These are phyloP conservation scores for Solanum chilense DNA, from an alignment of 257 asterid species.

Conservation along the genomic window DNA sequence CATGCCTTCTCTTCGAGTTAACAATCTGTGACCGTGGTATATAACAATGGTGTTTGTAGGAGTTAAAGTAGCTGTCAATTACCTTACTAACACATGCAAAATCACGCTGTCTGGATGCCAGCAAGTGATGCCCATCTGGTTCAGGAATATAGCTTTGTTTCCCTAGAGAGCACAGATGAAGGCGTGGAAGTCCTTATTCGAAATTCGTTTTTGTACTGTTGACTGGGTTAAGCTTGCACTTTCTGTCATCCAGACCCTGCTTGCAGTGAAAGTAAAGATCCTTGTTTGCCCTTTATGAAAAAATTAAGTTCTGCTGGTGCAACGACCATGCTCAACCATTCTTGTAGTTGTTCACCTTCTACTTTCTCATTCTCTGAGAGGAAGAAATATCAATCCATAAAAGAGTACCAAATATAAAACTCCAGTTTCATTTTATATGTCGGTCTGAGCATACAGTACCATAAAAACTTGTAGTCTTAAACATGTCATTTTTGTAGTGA, in stretches of 20 bases:
- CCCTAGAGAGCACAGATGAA: background rate
- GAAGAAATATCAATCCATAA: background rate
- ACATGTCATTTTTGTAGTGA: background rate
- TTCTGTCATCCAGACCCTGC: conserved; percentile 28
- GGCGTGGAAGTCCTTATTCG: background rate
- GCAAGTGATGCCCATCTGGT: background rate
- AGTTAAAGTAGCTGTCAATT: background rate
- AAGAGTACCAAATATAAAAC: background rate
- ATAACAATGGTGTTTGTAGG: background rate
- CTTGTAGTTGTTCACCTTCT: conserved; percentile 92
- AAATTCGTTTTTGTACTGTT: background rate
- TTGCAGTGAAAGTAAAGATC: conserved; percentile 66
- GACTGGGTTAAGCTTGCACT: background rate
- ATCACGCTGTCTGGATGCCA: background rate
- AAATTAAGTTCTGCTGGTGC: conserved; percentile 82
- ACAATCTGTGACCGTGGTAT: background rate
- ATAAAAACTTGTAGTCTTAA: background rate
- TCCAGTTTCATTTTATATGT: background rate
- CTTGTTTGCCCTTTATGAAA: conserved; percentile 69
- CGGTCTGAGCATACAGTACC: background rate
- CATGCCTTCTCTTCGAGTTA: background rate
- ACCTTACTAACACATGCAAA: background rate
- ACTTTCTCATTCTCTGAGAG: conserved; percentile 77
- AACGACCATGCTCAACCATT: conserved; percentile 79
- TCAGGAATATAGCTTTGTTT: background rate